Evolutionary conservation across 805 yeast genomes (phyloP).

Genomic region (Myxozyma sirexii): DNA sequence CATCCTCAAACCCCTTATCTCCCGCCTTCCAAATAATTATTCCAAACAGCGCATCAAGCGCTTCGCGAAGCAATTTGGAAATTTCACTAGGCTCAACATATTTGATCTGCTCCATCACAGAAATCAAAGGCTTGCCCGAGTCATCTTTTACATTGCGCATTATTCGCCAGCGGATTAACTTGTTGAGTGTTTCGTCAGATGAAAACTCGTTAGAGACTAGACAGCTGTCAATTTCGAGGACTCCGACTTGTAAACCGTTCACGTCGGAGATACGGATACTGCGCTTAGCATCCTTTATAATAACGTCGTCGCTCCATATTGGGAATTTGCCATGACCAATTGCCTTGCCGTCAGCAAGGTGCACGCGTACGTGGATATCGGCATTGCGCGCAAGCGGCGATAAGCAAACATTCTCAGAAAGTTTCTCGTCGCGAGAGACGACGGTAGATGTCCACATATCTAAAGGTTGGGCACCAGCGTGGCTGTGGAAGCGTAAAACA

Average conservation of each 20-base stretch:
- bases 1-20: slow-evolving; percentile 43
- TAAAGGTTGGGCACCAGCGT: slow-evolving; percentile 9
- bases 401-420: slow-evolving; percentile 71
- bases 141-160: slow-evolving; percentile 14
- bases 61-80: slow-evolving; percentile 48
- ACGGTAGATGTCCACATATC: slow-evolving; percentile 57
- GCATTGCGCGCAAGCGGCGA: slow-evolving; percentile 55
- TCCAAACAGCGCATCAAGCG: slow-evolving; percentile 40
- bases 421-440: slow-evolving; percentile 66
- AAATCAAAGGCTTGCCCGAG: slow-evolving; percentile 2
- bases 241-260: slow-evolving; percentile 14
- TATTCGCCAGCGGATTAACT: slow-evolving; percentile 27
- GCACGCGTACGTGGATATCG: slow-evolving; percentile 62
- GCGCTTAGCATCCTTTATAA: slow-evolving; percentile 20
- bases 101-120: slow-evolving; percentile 35
- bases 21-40: slow-evolving; percentile 46
- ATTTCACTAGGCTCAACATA: slow-evolving; percentile 57
- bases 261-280: slow-evolving; percentile 1
- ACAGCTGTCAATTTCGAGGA: slow-evolving; percentile 11
- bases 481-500: slow-evolving; percentile 6
- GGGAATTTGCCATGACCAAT: slow-evolving; percentile 61
- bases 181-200: slow-evolving; percentile 25
- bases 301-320: slow-evolving; percentile 39
- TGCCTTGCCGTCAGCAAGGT: slow-evolving; percentile 58
- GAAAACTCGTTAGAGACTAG: slow-evolving; percentile 27